Percentiles rank a stretch among this genome's conserved stretches.
Conservation (phyloP, 768 basidiomycete genomes). For the Podaxis rugospora region DNA sequence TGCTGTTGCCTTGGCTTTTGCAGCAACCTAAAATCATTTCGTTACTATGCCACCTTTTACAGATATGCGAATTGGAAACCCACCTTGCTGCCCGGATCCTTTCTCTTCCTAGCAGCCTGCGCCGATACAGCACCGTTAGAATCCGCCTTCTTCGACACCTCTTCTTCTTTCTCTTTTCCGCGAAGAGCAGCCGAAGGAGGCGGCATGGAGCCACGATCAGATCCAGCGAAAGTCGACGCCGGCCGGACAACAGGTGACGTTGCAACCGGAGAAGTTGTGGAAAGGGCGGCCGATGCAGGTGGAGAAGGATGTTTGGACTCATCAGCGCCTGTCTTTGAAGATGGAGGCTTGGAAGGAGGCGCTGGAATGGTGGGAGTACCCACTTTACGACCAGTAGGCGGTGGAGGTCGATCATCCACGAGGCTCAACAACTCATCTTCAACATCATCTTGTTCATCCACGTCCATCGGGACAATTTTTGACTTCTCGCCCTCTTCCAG, state of each 20-base stretch:
- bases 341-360: neutral
- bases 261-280: constrained; percentile 9
- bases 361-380: constrained; percentile 7
- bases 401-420: constrained; percentile 46
- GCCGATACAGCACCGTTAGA: constrained; percentile 14
- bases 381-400: constrained; percentile 9
- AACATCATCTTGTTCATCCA: constrained; percentile 38
- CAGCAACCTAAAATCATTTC: constrained; percentile 7
- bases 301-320: neutral
- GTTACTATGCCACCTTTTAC: constrained; percentile 4
- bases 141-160: constrained; percentile 19
- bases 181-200: constrained; percentile 35
- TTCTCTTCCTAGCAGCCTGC: constrained; percentile 37
- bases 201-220: constrained; percentile 58
- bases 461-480: constrained; percentile 13
- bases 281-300: constrained; percentile 11
- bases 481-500: constrained; percentile 22
- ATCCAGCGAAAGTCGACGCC: constrained; percentile 21
- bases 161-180: constrained; percentile 27
- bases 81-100: constrained; percentile 30
- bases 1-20: constrained; percentile 19
- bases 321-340: constrained; percentile 2
- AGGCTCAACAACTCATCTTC: constrained; percentile 70
- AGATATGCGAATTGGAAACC: constrained; percentile 13
- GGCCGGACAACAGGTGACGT: constrained; percentile 14